Conservation (phyloP, 768 basidiomycete genomes). For the Tephrocybe sp. region DNA sequence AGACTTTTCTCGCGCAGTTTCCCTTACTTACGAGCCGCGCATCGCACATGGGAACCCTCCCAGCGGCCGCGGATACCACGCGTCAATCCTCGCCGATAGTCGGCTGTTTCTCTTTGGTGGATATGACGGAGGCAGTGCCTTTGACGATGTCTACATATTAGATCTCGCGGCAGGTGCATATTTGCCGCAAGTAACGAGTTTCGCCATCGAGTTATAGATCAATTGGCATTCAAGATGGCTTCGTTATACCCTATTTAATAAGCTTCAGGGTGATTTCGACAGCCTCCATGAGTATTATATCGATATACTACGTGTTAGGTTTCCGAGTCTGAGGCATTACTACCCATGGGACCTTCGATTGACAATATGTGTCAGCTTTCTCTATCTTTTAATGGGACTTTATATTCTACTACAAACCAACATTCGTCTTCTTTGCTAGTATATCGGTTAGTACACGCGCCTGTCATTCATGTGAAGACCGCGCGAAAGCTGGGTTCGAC, state of each 20-base stretch:
- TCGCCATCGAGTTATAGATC: conserved; percentile 47
- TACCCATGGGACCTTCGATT: too few relatives aligned
- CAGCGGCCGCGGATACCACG: conserved; percentile 81
- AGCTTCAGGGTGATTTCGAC: too few relatives aligned
- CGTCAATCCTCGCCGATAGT: conserved; percentile 78
- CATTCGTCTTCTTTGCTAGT: too few relatives aligned
- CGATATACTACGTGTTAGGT: too few relatives aligned
- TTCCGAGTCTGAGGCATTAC: too few relatives aligned
- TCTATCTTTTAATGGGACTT: too few relatives aligned
- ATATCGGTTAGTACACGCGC: too few relatives aligned
- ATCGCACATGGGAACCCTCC: conserved; percentile 66
- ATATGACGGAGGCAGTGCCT: conserved; percentile 80
- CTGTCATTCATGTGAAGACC: too few relatives aligned
- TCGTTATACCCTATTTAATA: background rate
- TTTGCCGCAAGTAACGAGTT: conserved; percentile 85
- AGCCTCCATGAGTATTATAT: too few relatives aligned
- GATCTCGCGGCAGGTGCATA: conserved; percentile 89
- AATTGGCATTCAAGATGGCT: background rate
- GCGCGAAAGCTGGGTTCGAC: too few relatives aligned
- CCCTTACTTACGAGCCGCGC: conserved; percentile 82
- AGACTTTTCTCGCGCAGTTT: conserved; percentile 49
- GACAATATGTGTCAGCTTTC: too few relatives aligned
- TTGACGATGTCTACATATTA: conserved; percentile 82
- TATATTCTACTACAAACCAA: too few relatives aligned
- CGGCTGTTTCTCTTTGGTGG: conserved; percentile 88